Base-by-base conservation (phyloP, 768 basidiomycete genomes). In the Agaricus blazei region DNA sequence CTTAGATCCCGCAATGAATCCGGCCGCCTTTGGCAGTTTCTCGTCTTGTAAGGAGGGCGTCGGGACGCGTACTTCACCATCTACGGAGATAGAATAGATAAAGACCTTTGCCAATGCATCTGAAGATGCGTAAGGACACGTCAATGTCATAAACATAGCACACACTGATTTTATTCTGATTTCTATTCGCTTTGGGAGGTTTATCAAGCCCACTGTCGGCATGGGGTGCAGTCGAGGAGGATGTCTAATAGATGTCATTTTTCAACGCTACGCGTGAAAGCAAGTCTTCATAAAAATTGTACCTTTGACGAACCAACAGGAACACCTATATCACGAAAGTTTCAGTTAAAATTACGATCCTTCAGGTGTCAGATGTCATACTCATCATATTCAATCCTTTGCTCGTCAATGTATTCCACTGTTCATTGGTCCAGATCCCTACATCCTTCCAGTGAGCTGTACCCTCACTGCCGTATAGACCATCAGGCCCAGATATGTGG, bases 51-150 rank as follows among this genome's bases (percentile, higher is more conserved):
- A 57, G 11, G 60, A 60, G 14, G 64, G 71, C 54, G 64, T 73
- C 50, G 71, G 71, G 37, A 67, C 71, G 48, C 78, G 87, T 64
- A 76, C 65, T 27, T 81, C 79, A 0, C 91, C 83, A 64, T 98
- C 96, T 41, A 88, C 78, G 4, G 87, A 78, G 80, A 98, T 90
- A 0, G 93, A 95, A 66, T 93, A 95, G 24, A 98, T 81, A 50
- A 98, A 78, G 34, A 96, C 70, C 63, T 87, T 89, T 1, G 95
- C 91, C 37, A 98, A 75, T 15, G 88, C 81, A 65, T 81, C 89
- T 89, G 34, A 60, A 1, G n/a, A 45, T 46, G 12, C 48, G 47
- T 60, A 59, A 42, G 8, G 47, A 45, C 52, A 29, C 38, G 56
- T 4, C 6, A 51, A 42, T 49, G 44, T 36, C 7, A 24, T 14